Evolutionary conservation across 306 rosid genomes (phyloP).

Genomic region (Carpinus fangiana): DNA sequence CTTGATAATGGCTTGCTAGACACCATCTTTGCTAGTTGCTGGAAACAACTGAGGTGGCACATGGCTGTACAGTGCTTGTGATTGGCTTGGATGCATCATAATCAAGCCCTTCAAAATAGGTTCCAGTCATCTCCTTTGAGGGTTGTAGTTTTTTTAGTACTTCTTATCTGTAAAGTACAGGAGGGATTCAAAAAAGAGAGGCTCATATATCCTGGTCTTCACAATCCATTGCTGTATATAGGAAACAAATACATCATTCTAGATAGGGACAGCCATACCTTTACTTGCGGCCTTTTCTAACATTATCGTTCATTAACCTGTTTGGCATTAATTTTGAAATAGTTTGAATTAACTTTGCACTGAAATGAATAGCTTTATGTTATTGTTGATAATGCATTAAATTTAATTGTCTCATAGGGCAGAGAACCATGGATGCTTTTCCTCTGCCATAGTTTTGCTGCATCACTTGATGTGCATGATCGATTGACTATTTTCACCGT

Average conservation of each 20-base stretch:
- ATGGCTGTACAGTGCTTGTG: neutral
- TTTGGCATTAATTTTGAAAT: too few relatives aligned
- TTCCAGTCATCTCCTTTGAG: neutral
- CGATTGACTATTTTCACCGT: constrained; percentile 4
- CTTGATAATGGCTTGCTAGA: neutral
- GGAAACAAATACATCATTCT: too few relatives aligned
- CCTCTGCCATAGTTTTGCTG: neutral
- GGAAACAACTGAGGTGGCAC: neutral
- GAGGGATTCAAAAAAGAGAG: too few relatives aligned
- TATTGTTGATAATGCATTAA: neutral
- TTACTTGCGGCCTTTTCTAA: neutral
- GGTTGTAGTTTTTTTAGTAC: neutral
- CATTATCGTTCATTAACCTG: too few relatives aligned
- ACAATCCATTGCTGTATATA: too few relatives aligned
- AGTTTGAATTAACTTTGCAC: neutral
- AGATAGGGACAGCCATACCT: neutral
- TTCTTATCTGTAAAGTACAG: neutral
- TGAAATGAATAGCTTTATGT: neutral
- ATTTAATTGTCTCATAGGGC: neutral
- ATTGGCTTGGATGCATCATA: neutral
- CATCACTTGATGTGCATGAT: neutral
- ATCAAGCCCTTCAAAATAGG: neutral
- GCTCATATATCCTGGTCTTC: too few relatives aligned
- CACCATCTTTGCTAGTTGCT: neutral
- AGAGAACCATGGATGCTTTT: neutral